These are phyloP conservation scores for Eucalyptus caleyi DNA, from an alignment of 345 rosid genomes.

Conservation along the genomic window DNA sequence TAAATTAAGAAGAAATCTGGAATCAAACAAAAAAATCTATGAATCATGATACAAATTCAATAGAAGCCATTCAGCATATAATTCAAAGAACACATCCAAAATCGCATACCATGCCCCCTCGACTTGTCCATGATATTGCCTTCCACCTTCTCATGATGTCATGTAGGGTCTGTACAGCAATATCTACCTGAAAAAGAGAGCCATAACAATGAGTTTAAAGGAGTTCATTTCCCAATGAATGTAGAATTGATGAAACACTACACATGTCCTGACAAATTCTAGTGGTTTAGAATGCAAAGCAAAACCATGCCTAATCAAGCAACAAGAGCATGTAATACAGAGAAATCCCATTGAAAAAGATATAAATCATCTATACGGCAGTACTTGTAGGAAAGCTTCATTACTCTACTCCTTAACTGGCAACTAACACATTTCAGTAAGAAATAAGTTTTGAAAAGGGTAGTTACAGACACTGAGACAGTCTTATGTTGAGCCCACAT, in stretches of 20 bases:
- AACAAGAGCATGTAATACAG: neutral
- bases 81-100: neutral
- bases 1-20: neutral
- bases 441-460: neutral
- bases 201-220: neutral
- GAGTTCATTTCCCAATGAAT: neutral
- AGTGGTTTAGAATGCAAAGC: neutral
- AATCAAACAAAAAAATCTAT: neutral
- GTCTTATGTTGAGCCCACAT: neutral
- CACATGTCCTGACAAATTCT: neutral
- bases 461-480: neutral
- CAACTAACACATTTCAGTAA: neutral
- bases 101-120: conserved; percentile 66
- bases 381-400: neutral
- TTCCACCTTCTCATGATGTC: conserved; percentile 44
- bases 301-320: neutral
- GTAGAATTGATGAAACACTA: neutral
- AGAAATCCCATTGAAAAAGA: neutral
- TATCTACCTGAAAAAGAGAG: conserved; percentile 26
- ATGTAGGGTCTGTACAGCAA: conserved; percentile 34
- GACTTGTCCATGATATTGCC: conserved; percentile 60
- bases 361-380: neutral
- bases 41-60: neutral
- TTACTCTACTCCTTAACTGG: neutral
- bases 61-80: neutral